Base-by-base conservation (phyloP, 805 yeast species). In the Pichia exigua region DNA sequence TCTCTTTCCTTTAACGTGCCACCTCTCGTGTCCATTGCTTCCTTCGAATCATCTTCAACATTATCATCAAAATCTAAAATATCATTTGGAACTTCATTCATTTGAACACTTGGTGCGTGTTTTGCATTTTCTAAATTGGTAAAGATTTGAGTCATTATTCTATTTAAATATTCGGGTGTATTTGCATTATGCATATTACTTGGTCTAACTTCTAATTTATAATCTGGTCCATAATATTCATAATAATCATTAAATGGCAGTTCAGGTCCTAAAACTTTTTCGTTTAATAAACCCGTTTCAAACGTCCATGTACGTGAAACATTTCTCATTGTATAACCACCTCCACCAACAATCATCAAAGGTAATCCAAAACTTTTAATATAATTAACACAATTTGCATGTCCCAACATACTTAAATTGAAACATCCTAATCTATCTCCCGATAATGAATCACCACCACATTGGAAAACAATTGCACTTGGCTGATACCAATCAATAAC, bases 221-320 rank as follows among this genome's bases (percentile, higher is more conserved):
- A 92, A 71, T 92, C 97, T 3, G 99, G 99, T 0, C 97, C 98
- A 68, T 86, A 92, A 72, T 92, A 92, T 70, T 92, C 98, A 71
- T 88, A 92, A 72, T 92, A 92, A 67, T 92, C 98, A 67, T 92
- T 91, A 74, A 89, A 91, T 4, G 97, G 97, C 57, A 83, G 71
- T 60, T 85, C 90, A 24, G 82, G 69, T 39, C 91, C 92, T 60
- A 94, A 70, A 43, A 84, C 72, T 11, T 85, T 87, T 60, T 87
- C 85, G 63, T 92, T 85, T 57, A 92, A 75, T 44, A 94, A 75
- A 15, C 97, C 96, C 0, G 97, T 83, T 69, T 94, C 99, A 63
- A 77, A 91, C 2, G 96, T 81, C 98, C 99, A 92, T 13, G 95
- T 79, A 59, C 99, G 75, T 6, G 97, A 89, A 46, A 94, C 99